Conservation (phyloP, 768 basidiomycete genomes). For the Pleurotus djamor region DNA sequence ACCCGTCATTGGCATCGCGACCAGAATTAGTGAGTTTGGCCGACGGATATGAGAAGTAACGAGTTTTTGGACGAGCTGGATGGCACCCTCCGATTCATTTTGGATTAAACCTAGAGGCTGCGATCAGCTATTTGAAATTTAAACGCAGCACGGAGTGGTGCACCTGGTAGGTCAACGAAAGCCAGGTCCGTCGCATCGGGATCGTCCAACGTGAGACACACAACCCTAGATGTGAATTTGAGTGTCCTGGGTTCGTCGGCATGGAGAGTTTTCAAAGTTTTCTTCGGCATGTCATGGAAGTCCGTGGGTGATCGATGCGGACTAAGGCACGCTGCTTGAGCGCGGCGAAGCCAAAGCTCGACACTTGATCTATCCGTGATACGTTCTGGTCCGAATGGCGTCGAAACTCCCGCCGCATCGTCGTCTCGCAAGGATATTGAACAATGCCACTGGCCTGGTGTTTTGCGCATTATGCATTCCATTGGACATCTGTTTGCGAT, state of each 20-base stretch:
- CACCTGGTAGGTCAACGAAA: conserved; percentile 57
- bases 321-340: conserved; percentile 57
- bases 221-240: conserved; percentile 48
- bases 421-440: conserved; percentile 37
- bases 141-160: conserved; percentile 11
- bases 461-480: conserved; percentile 48
- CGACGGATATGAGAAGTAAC: conserved; percentile 43
- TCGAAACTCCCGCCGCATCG: conserved; percentile 7
- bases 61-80: conserved; percentile 45
- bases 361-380: conserved; percentile 40
- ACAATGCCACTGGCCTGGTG: conserved; percentile 37
- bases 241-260: conserved; percentile 1
- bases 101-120: conserved; percentile 52
- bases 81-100: conserved; percentile 37
- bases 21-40: conserved; percentile 59
- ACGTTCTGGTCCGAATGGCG: conserved; percentile 34
- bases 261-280: conserved; percentile 15
- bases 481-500: conserved; percentile 42
- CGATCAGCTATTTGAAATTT: conserved; percentile 17
- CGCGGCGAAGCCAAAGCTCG: conserved; percentile 54
- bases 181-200: conserved; percentile 43
- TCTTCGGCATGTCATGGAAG: conserved; percentile 21
- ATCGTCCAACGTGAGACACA: conserved; percentile 44
- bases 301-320: conserved; percentile 27
- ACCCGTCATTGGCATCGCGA: conserved; percentile 69